These are phyloP conservation scores for Coemansia sp. DNA, from an alignment of 192 early-diverging fungal species.

Conservation along the genomic window DNA sequence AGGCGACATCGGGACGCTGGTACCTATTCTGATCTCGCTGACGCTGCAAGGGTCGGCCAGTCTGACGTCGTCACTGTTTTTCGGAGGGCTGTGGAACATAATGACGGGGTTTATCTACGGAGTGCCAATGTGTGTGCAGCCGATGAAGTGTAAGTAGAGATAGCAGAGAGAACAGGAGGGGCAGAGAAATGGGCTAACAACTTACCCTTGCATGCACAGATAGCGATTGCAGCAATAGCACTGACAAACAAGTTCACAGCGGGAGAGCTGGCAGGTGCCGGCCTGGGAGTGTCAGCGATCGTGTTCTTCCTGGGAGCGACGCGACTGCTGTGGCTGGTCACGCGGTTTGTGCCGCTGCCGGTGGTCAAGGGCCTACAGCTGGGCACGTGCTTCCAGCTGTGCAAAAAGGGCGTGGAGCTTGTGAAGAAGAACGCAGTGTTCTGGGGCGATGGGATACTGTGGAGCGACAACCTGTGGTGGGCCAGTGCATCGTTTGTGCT, in stretches of 20 bases:
- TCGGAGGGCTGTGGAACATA: slow-evolving; percentile 90
- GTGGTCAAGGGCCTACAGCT: slow-evolving; percentile 79
- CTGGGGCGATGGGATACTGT: slow-evolving; percentile 61
- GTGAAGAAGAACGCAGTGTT: slow-evolving; percentile 53
- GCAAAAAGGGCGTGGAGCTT: slow-evolving; percentile 66
- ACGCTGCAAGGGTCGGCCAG: slow-evolving; percentile 70
- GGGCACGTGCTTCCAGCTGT: slow-evolving; percentile 71
- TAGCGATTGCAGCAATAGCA: slow-evolving; percentile 80
- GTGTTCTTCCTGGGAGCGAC: slow-evolving; percentile 69
- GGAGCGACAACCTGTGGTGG: slow-evolving; percentile 76
- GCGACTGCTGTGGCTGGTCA: slow-evolving; percentile 65
- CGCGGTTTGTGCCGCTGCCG: slow-evolving; percentile 66
- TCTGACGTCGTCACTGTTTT: slow-evolving; percentile 75
- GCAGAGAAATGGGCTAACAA: background rate
- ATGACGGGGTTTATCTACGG: slow-evolving; percentile 72
- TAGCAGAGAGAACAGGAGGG: background rate
- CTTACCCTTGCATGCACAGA: background rate
- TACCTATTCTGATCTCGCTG: slow-evolving; percentile 86
- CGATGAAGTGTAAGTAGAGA: slow-evolving; percentile 74
- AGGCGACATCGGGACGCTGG: slow-evolving; percentile 78
- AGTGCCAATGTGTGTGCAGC: slow-evolving; percentile 89
- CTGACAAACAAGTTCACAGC: slow-evolving; percentile 67
- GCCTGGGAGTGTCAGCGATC: slow-evolving; percentile 65
- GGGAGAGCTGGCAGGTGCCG: slow-evolving; percentile 70
- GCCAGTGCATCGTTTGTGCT: slow-evolving; percentile 67